Evolutionary conservation across 352 stramenopile genomes (phyloP).

Genomic region (Globisporangium carolinianum): DNA sequence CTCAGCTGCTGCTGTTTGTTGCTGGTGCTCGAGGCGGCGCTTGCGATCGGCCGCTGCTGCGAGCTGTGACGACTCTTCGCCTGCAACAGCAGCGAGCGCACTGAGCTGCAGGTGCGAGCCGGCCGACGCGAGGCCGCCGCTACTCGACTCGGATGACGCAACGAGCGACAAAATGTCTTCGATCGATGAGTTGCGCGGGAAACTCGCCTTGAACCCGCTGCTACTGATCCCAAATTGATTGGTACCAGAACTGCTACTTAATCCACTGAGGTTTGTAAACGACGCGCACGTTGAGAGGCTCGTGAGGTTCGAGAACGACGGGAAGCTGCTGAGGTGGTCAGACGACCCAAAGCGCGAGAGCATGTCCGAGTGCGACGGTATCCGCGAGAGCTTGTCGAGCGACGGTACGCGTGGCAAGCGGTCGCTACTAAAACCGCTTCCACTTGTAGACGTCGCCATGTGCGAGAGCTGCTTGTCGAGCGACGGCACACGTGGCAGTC

Average conservation of each 20-base stretch:
- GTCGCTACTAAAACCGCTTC: no score
- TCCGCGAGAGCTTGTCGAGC: slow-evolving; percentile 50
- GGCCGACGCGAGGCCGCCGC: slow-evolving; percentile 30
- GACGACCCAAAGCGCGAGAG: slow-evolving; percentile 59
- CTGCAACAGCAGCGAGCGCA: slow-evolving; percentile 52
- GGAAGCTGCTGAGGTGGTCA: slow-evolving; percentile 68
- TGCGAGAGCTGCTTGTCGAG: slow-evolving; percentile 51
- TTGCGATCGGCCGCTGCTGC: slow-evolving; percentile 43
- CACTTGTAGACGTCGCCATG: neutral
- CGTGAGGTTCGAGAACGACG: slow-evolving; percentile 70
- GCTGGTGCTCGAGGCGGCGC: slow-evolving; percentile 30
- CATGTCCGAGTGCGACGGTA: slow-evolving; percentile 62
- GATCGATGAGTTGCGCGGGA: slow-evolving; percentile 82
- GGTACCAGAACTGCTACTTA: slow-evolving; percentile 17
- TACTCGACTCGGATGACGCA: slow-evolving; percentile 63
- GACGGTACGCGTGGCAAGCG: slow-evolving; percentile 43
- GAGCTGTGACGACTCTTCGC: slow-evolving; percentile 54
- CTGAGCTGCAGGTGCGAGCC: slow-evolving; percentile 63
- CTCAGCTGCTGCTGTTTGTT: neutral
- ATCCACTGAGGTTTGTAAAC: slow-evolving; percentile 64
- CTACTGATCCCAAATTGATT: neutral
- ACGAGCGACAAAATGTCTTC: slow-evolving; percentile 84
- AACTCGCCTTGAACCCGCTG: slow-evolving; percentile 33
- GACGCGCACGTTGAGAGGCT: slow-evolving; percentile 57
- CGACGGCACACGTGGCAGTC: slow-evolving; percentile 51